phyloP scores from a whole-genome alignment of 345 rosid species.

The Gossypium australe region DNA sequence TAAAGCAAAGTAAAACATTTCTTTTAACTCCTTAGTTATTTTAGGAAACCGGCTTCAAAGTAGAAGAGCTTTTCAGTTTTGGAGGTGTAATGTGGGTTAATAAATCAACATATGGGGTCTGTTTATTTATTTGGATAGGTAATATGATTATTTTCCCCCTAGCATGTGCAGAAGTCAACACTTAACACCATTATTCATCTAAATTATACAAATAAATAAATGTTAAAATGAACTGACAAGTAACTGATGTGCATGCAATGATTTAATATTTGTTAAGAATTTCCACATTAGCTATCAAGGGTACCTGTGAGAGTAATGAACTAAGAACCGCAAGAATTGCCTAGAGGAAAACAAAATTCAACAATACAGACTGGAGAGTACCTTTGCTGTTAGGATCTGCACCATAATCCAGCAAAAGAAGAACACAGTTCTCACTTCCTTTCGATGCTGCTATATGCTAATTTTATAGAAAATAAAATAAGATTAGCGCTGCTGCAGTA shows the following conservation, averaged over 20 bases:
- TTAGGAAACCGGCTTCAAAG: not conserved
- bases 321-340: not conserved
- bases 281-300: not conserved
- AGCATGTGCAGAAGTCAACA: conserved; percentile 6
- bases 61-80: not conserved
- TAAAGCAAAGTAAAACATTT: too few species aligned
- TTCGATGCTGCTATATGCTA: conserved; percentile 86
- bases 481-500: not conserved
- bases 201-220: not conserved
- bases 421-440: conserved; percentile 70
- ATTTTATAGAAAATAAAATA: conserved; percentile 3
- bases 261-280: too few species aligned
- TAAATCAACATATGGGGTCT: not conserved
- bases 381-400: conserved; percentile 75
- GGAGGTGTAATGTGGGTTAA: not conserved
- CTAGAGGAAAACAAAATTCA: not conserved
- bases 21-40: not conserved
- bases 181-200: not conserved
- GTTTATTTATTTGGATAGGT: not conserved
- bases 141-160: not conserved
- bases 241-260: too few species aligned
- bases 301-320: not conserved
- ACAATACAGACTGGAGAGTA: conserved; percentile 17
- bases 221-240: not conserved
- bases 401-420: conserved; percentile 56